Conservation (phyloP, 176 grass and related monocot genomes). For the Typha latifolia region DNA sequence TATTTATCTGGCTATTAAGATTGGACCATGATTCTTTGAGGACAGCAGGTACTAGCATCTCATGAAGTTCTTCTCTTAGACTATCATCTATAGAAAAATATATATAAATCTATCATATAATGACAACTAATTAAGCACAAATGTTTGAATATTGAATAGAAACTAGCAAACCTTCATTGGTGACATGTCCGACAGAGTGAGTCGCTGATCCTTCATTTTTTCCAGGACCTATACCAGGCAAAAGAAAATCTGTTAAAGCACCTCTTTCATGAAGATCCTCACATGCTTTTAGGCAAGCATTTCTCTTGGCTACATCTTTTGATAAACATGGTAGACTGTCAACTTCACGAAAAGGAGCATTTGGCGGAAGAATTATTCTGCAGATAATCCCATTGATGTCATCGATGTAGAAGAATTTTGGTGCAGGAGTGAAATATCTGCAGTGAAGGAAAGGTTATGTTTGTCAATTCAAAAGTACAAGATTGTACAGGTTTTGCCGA, state of each 20-base stretch:
- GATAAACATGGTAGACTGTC: constrained; percentile 52
- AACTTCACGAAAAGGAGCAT: constrained; percentile 73
- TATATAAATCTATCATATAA: constrained; percentile 15
- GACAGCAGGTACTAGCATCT: constrained; percentile 65
- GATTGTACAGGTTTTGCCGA: constrained; percentile 9
- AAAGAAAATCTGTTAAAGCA: constrained; percentile 93
- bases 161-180: constrained; percentile 36
- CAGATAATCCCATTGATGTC: constrained; percentile 57
- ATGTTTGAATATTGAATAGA: constrained; percentile 15
- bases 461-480: constrained; percentile 7
- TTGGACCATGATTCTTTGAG: constrained; percentile 41
- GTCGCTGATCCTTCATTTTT: constrained; percentile 34
- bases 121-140: constrained; percentile 13
- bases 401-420: constrained; percentile 56
- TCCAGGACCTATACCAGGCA: constrained; percentile 49
- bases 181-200: constrained; percentile 32
- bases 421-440: constrained; percentile 77
- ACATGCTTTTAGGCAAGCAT: constrained; percentile 81
- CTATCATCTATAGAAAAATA: constrained; percentile 65
- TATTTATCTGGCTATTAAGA: constrained; percentile 33
- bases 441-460: constrained; percentile 23
- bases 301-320: constrained; percentile 81
- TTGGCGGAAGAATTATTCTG: constrained; percentile 76
- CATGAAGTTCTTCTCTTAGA: constrained; percentile 80
- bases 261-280: constrained; percentile 59